phyloP scores from a whole-genome alignment of 192 early-diverging fungal genomes.

The Backusella tarrabulga region DNA sequence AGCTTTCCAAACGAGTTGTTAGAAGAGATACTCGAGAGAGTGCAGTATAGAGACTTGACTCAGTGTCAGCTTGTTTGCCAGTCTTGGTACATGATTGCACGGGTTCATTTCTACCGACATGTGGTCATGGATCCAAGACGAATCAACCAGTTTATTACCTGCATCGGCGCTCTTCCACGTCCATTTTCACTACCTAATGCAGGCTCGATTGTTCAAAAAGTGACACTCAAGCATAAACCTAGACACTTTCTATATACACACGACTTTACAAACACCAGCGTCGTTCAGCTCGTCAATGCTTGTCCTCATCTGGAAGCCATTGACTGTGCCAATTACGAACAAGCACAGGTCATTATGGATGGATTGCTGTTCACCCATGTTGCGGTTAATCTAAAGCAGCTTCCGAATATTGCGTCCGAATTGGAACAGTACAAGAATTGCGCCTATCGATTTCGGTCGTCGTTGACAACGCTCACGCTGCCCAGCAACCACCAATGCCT shows the following conservation, averaged over 20 bases:
- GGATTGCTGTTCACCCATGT: not conserved
- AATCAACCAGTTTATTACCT: not conserved
- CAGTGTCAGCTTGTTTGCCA: not conserved
- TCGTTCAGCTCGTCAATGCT: not conserved
- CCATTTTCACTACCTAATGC: not conserved
- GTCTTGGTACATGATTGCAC: not conserved
- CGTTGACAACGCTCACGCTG: conserved; percentile 2
- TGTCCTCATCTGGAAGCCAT: conserved; percentile 4
- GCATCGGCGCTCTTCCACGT: not conserved
- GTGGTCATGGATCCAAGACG: not conserved
- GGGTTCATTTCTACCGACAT: not conserved
- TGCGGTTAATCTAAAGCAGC: not conserved
- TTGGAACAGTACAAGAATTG: conserved; percentile 10
- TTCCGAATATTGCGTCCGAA: not conserved
- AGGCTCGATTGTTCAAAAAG: not conserved
- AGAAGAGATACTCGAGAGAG: not conserved
- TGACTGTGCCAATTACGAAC: not conserved
- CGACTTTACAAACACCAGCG: not conserved
- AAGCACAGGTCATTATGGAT: not conserved
- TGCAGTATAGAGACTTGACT: not conserved
- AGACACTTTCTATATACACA: not conserved
- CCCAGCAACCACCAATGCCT: not conserved
- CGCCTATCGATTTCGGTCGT: not conserved
- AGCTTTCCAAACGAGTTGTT: not conserved
- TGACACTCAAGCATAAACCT: not conserved